Evolutionary conservation across 2,329 filamentous ascomycete genomes (phyloP).

Genomic region (Trichoderma harzianum): DNA sequence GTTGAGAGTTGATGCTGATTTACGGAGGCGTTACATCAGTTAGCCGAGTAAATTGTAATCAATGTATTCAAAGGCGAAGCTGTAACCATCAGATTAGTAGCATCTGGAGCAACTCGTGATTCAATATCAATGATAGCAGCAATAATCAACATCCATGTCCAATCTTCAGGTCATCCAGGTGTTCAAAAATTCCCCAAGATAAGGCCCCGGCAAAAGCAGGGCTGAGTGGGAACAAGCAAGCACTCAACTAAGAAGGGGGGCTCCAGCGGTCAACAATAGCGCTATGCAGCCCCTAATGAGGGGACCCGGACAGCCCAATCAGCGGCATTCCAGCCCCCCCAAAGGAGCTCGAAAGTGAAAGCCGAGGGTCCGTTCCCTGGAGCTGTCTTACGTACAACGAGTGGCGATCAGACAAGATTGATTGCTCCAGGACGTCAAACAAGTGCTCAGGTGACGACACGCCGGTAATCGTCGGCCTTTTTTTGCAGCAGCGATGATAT

Average conservation of each 20-base stretch:
- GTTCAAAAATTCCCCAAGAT: neutral
- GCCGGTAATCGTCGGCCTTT: constrained; percentile 15
- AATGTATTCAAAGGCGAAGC: no score
- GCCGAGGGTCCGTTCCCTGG: constrained; percentile 4
- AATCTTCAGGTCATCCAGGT: neutral
- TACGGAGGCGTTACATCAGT: no score
- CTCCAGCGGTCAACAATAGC: neutral
- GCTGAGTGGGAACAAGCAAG: neutral
- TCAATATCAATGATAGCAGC: neutral
- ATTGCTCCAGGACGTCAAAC: neutral
- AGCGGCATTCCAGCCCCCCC: neutral
- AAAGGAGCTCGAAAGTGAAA: neutral
- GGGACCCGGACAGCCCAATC: neutral
- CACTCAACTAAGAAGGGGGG: neutral
- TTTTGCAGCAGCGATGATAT: neutral
- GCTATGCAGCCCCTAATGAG: neutral
- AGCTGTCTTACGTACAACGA: neutral
- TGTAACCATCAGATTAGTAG: no score
- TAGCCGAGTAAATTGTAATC: no score
- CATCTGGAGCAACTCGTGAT: neutral
- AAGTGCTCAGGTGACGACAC: constrained; percentile 3
- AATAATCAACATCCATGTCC: neutral
- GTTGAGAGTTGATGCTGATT: no score
- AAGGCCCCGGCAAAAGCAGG: neutral
- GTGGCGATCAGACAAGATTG: constrained; percentile 8